Evolutionary conservation across 345 rosid genomes (phyloP).

Genomic region (Acer yangbiense): DNA sequence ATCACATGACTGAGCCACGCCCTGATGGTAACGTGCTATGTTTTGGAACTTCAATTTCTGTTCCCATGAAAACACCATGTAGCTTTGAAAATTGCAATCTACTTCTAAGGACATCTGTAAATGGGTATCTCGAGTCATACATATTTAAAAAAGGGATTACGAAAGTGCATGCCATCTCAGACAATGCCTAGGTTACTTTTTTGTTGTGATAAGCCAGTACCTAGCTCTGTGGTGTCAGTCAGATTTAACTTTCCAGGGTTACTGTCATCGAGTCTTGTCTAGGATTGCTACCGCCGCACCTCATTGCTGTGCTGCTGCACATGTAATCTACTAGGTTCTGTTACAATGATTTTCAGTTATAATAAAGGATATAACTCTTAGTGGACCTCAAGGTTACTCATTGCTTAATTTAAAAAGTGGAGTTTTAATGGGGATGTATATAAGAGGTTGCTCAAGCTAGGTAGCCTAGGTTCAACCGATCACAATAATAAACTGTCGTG

Average conservation of each 20-base stretch:
- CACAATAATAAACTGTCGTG: neutral
- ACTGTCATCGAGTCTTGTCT: neutral
- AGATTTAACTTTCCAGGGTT: neutral
- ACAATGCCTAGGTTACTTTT: neutral
- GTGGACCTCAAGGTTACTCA: neutral
- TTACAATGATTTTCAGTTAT: neutral
- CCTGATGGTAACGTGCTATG: constrained; percentile 68
- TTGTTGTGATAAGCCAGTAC: neutral
- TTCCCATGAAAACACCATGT: neutral
- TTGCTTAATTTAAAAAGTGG: neutral
- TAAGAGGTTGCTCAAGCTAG: neutral
- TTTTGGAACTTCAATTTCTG: constrained; percentile 1
- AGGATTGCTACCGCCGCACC: neutral
- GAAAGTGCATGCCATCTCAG: neutral
- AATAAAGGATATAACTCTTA: neutral
- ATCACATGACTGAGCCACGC: constrained; percentile 94
- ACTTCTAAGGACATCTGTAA: neutral
- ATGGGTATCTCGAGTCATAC: neutral
- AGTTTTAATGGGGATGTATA: neutral
- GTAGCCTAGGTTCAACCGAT: neutral
- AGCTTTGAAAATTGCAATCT: constrained; percentile 3
- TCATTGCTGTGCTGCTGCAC: neutral
- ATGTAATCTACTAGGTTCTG: neutral
- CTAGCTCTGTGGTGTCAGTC: neutral
- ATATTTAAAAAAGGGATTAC: neutral